These are phyloP conservation scores for Coniella vitis DNA, from an alignment of 2,329 filamentous ascomycete genomes.

Conservation along the genomic window DNA sequence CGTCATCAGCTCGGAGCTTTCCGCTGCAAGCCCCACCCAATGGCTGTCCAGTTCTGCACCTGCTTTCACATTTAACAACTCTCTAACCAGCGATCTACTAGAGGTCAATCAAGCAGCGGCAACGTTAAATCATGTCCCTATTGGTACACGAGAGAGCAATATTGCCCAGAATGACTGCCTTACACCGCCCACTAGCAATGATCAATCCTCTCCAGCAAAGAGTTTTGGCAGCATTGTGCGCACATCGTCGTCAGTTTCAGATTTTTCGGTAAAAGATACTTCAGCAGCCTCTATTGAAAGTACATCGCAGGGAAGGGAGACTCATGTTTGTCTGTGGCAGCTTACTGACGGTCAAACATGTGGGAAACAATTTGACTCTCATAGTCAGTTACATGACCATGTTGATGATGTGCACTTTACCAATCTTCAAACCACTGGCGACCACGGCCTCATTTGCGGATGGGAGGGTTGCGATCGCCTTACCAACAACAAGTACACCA, in stretches of 20 bases:
- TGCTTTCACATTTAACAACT: not conserved
- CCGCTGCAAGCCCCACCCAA: not conserved
- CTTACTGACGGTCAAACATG: not conserved
- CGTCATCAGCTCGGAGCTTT: not conserved
- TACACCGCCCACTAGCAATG: not conserved
- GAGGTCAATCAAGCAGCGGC: not conserved
- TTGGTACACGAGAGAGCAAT: not conserved
- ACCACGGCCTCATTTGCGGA: conserved; percentile 11
- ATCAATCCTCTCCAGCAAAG: not conserved
- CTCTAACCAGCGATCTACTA: not conserved
- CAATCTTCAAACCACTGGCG: conserved; percentile 1
- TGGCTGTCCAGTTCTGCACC: not conserved
- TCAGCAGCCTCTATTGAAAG: not conserved
- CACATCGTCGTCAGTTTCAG: not conserved
- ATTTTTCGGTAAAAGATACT: not conserved
- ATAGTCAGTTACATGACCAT: conserved; percentile 13
- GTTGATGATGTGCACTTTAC: conserved; percentile 14
- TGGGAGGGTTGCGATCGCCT: conserved; percentile 40
- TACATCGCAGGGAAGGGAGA: not conserved
- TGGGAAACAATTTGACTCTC: conserved; percentile 8
- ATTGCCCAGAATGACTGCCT: not conserved
- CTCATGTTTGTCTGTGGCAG: conserved; percentile 6
- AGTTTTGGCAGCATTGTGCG: not conserved
- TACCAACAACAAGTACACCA: conserved; percentile 30
- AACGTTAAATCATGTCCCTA: not conserved